phyloP scores from a whole-genome alignment of 176 grass and related monocot species.

The Hsuehochloa calcarea region DNA sequence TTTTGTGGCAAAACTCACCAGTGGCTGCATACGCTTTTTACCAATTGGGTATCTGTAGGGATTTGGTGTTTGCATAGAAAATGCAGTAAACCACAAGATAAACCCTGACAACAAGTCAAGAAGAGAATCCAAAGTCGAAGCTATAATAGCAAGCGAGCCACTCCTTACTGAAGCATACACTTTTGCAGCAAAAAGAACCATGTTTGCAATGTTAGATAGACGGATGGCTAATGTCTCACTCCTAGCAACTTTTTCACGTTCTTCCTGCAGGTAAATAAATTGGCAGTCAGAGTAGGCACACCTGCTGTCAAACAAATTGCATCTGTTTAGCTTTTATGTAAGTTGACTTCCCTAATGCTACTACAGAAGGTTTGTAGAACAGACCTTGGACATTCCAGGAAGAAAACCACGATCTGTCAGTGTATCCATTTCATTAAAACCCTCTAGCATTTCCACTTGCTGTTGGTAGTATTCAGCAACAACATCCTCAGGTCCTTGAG shows the following conservation, averaged over 20 bases:
- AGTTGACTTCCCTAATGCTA: not conserved
- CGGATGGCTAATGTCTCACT: constrained; percentile 79
- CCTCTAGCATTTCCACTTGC: constrained; percentile 94
- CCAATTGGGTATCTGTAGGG: constrained; percentile 97
- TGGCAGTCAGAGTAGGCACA: not conserved
- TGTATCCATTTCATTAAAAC: constrained; percentile 98
- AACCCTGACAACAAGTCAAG: constrained; percentile 91
- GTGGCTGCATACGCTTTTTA: constrained; percentile 93
- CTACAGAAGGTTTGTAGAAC: constrained; percentile 5
- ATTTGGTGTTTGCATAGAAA: constrained; percentile 96
- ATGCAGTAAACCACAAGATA: constrained; percentile 97
- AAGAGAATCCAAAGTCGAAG: constrained; percentile 94
- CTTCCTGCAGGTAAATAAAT: constrained; percentile 58
- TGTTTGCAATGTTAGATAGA: constrained; percentile 87
- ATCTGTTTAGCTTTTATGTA: not conserved
- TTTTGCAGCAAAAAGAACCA: constrained; percentile 96
- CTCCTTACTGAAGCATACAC: constrained; percentile 87
- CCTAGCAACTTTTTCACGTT: constrained; percentile 69
- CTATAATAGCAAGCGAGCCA: constrained; percentile 88
- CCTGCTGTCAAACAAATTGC: not conserved
- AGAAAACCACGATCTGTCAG: constrained; percentile 91
- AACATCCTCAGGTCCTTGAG: constrained; percentile 66
- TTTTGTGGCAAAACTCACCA: constrained; percentile 56
- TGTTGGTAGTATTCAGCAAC: constrained; percentile 96
- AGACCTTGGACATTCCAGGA: constrained; percentile 92